These are phyloP conservation scores for Claviceps sorghi DNA, from an alignment of 2,329 filamentous ascomycete genomes.

Conservation along the genomic window DNA sequence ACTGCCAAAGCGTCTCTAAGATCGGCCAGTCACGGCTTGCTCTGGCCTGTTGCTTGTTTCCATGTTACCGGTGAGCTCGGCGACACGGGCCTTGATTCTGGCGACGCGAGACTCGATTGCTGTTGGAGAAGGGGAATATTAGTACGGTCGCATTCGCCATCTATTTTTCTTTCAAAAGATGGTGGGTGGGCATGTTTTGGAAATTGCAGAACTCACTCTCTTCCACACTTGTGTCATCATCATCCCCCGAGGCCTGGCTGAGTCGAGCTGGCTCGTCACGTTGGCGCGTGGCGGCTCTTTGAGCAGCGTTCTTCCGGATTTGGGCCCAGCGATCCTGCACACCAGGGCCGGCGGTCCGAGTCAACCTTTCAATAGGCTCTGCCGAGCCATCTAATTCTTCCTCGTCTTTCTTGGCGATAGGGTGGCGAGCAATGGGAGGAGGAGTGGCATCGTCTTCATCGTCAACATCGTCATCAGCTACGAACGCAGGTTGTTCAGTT, in stretches of 20 bases:
- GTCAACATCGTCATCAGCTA: slow-evolving; percentile 42
- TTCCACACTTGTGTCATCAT: slow-evolving; percentile 88
- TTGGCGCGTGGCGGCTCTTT: slow-evolving; percentile 52
- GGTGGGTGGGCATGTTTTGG: not conserved
- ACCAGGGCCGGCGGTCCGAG: slow-evolving; percentile 18
- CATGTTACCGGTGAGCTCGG: slow-evolving; percentile 79
- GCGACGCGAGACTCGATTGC: slow-evolving; percentile 94
- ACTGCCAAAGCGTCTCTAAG: slow-evolving; percentile 9
- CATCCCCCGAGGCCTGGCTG: slow-evolving; percentile 45
- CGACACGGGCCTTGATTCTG: slow-evolving; percentile 92
- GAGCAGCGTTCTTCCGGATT: slow-evolving; percentile 86
- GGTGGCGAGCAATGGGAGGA: slow-evolving; percentile 35
- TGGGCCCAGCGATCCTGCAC: slow-evolving; percentile 79
- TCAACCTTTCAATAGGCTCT: slow-evolving; percentile 20
- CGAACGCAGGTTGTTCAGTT: slow-evolving; percentile 71
- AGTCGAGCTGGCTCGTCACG: slow-evolving; percentile 51
- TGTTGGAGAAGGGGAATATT: slow-evolving; percentile 22
- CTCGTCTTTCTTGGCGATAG: slow-evolving; percentile 1
- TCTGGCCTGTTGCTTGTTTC: slow-evolving; percentile 35
- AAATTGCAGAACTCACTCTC: slow-evolving; percentile 54
- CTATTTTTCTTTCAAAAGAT: not conserved
- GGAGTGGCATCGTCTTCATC: slow-evolving; percentile 27
- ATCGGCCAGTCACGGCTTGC: slow-evolving; percentile 9
- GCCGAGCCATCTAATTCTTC: slow-evolving; percentile 8
- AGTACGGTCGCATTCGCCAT: slow-evolving; percentile 6